Percentiles rank a stretch among this genome's conserved stretches.
Conservation (phyloP, 2,329 filamentous ascomycete genomes). For the Hypomyces rosellus region DNA sequence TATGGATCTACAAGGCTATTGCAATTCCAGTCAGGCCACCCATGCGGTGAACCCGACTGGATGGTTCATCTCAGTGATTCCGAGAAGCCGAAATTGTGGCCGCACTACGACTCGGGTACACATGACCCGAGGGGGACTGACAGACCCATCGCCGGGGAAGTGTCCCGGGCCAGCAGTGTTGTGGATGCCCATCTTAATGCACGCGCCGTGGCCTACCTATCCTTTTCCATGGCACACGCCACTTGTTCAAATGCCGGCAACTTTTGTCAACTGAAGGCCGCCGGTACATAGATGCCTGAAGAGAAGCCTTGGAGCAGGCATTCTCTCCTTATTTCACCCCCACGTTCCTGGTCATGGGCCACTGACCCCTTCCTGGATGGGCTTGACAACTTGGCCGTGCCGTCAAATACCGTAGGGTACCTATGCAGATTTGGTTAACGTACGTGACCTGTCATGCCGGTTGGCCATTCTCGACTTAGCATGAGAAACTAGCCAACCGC, state of each 20-base stretch:
- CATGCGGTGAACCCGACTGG: constrained; percentile 19
- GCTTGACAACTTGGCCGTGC: constrained; percentile 3
- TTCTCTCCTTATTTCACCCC: too few species aligned
- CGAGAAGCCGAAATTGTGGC: constrained; percentile 6
- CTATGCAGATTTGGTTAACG: constrained; percentile 11
- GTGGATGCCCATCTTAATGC: constrained; percentile 2
- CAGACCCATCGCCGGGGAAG: constrained; percentile 16
- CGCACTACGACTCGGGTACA: constrained; percentile 12
- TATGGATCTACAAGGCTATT: constrained; percentile 1
- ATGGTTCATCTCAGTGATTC: constrained; percentile 21
- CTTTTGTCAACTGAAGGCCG: background rate
- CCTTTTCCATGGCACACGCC: background rate
- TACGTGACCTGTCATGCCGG: constrained; percentile 10
- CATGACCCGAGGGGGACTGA: constrained; percentile 17
- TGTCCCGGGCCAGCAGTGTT: constrained; percentile 7
- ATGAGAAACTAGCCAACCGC: constrained; percentile 6
- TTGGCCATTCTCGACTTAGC: constrained; percentile 4
- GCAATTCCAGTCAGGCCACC: constrained; percentile 7
- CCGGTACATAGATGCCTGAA: background rate
- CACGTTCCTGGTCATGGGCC: too few species aligned
- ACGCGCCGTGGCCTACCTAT: background rate
- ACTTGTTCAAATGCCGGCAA: constrained; percentile 1
- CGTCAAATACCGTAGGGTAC: constrained; percentile 10
- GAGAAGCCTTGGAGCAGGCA: too few species aligned
- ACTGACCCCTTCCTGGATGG: too few species aligned